Base-by-base conservation (phyloP, 1,139 yeast species). In the Saccharomyces hybrid region DNA sequence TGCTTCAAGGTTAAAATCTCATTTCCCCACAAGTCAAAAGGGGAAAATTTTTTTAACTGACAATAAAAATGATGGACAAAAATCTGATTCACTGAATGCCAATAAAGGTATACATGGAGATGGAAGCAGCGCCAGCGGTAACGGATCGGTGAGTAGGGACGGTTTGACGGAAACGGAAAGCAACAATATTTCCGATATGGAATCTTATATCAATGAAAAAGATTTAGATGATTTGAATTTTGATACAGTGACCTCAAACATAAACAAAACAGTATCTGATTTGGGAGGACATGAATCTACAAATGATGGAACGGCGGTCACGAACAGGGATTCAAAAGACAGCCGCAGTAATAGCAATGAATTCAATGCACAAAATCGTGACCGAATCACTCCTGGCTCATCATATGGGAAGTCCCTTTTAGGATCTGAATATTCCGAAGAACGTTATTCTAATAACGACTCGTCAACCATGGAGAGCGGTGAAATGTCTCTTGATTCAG, bases 391-490 rank as follows among this genome's bases (percentile, higher is more conserved):
- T 5, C 44, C 44, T 38, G 67, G 57, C 2, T 71, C 75, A 0
- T 72, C 76, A 1, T 70, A 71, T 57, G 75, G 74, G 47, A 71
- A 68, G 32, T 64, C 75, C 1, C 53, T 73, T 6, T 53, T 73
- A 26, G 76, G 70, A 44, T 73, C 76, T 0, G 77, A 73, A 47
- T 70, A 64, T 54, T 69, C 72, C 25, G 71, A 65, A 20, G 71
- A 66, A 32, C 72, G 62, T 14, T 62, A 60, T 8, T 59, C 53
- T 16, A 62, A 64, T 29, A 56, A 59, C 1, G 59, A 60, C 3
- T 61, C 59, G 29, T 63, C 65, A 8, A 60, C 56, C 7, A 53
- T 52, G 29, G 58, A 57, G 26, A 63, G 59, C 38, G 56, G 51
- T 31, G 54, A 60, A 20, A 51, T 57, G 27, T 55, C 59, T 2